Evolutionary conservation across 768 basidiomycete genomes (phyloP), one percentile per base, ranked within the genome.

Genomic region (Lepiota subincarnata): DNA sequence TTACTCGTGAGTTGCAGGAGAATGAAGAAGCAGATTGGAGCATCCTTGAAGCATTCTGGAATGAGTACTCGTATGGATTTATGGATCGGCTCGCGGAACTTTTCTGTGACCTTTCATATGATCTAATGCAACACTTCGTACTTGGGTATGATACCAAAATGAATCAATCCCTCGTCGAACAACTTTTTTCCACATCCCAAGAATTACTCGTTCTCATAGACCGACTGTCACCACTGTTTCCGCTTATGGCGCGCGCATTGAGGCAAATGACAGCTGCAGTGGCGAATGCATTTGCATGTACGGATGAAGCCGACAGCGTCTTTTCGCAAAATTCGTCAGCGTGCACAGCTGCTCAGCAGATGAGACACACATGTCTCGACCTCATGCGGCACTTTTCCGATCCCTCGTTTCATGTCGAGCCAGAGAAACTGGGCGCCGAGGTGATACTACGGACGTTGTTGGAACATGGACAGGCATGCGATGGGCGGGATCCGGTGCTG

Each of bases 1-100:
- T 90, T 6, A 64, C 72, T 26, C 71, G 72, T 18, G 83, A 84
- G 43, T 64, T 89, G 11, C 54, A 54, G 10, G 67, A 72, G 14
- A 71, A 73, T n/a, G 78, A 79, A 16, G 66, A 71, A 36, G 83
- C 79, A 6, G 83, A 84, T 53, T 81, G 76, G 74, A 72, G 68
- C 11, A 68, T 83, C 8, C 66, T 87, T 11, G 70, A 83, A 48
- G 71, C 74, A 1, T 76, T 83, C 46, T 87, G 87, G 86, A 71
- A 74, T 4, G 83, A 84, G 57, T 70, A 77, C 2, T 70, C 70
- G 4, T 81, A 83, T 55, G 83, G 83, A 14, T 66, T 88, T 40
- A 60, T 82, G 12, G 74, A 77, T 10, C 80, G 81, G 18, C 72
- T 89, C 2, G 73, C 56, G 3, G 59, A 60, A n/a, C 48, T 60